A percentile compares a stretch with the other conserved stretches of the same genome.
Evolutionary conservation across 2,329 filamentous ascomycete genomes (phyloP).

Genomic region (Hypoxylon sp.): DNA sequence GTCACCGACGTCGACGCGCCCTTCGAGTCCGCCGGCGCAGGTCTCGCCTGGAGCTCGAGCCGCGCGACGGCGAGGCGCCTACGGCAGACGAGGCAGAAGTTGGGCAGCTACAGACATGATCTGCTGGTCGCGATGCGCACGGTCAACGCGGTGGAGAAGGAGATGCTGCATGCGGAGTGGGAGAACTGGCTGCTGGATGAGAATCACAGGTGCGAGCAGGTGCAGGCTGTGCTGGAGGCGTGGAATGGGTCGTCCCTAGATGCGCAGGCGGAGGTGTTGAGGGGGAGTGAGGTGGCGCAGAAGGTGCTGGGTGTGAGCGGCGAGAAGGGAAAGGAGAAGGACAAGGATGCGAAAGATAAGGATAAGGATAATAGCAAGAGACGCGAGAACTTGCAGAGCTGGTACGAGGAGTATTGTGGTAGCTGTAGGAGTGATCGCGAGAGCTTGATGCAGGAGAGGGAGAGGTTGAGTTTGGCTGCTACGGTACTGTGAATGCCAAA

Average conservation of each 20-base stretch:
- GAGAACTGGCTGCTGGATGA: constrained; percentile 92
- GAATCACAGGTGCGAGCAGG: constrained; percentile 77
- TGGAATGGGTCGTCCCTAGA: constrained; percentile 38
- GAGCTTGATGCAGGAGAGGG: constrained; percentile 44
- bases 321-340: constrained; percentile 5
- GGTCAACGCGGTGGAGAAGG: constrained; percentile 87
- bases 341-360: constrained; percentile 35
- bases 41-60: constrained; percentile 61
- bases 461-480: constrained; percentile 29
- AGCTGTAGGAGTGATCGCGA: constrained; percentile 64
- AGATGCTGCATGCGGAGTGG: constrained; percentile 89
- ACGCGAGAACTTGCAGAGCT: constrained; percentile 55
- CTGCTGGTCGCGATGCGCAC: constrained; percentile 90
- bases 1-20: constrained; percentile 68
- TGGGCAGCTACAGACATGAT: constrained; percentile 89
- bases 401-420: constrained; percentile 67
- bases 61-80: constrained; percentile 72
- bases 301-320: constrained; percentile 45
- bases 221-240: constrained; percentile 58
- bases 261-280: constrained; percentile 3
- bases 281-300: constrained; percentile 45
- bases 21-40: constrained; percentile 63
- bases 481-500: constrained; percentile 4
- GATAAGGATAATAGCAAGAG: constrained; percentile 38
- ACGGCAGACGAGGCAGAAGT: constrained; percentile 81